A percentile compares a stretch with the other conserved stretches of the same genome.
phyloP scores from a whole-genome alignment of 2,329 filamentous ascomycete genomes.

The Thelonectria discophora region DNA sequence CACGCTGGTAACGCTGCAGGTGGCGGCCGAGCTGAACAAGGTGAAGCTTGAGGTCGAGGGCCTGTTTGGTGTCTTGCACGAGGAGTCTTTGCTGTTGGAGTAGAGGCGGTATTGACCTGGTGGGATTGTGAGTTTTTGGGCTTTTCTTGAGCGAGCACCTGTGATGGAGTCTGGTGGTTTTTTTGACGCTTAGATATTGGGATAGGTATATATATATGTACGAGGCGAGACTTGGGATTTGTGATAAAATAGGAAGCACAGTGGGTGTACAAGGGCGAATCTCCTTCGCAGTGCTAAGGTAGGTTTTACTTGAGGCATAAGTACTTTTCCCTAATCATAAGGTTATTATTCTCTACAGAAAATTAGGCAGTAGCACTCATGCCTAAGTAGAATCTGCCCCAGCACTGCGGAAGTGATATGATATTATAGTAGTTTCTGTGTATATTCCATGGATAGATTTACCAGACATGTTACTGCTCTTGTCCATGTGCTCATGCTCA shows the following conservation, averaged over 20 bases:
- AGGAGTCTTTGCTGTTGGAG: slow-evolving; percentile 66
- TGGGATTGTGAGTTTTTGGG: slow-evolving; percentile 14
- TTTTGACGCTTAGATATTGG: not conserved
- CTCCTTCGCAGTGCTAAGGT: no score
- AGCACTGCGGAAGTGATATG: no score
- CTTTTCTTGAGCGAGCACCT: slow-evolving; percentile 1
- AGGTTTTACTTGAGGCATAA: no score
- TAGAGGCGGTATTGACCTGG: slow-evolving; percentile 44
- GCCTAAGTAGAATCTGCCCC: no score
- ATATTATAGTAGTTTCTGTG: no score
- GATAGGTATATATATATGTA: not conserved
- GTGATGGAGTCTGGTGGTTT: not conserved
- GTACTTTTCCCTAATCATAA: no score
- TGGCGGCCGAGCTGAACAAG: slow-evolving; percentile 70
- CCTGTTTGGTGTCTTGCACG: slow-evolving; percentile 69
- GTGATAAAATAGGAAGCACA: not conserved
- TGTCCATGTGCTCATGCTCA: slow-evolving; percentile 5
- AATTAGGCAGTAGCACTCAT: no score
- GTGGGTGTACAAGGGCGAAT: not conserved
- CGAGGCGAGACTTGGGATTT: not conserved
- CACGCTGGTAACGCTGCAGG: slow-evolving; percentile 73
- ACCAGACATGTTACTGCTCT: no score
- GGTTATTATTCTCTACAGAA: no score
- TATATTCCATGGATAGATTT: no score
- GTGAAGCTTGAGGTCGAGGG: slow-evolving; percentile 69